Evolutionary conservation across 768 basidiomycete genomes (phyloP), one percentile per base, ranked within the genome.

Genomic region (Trametopsis cervina): DNA sequence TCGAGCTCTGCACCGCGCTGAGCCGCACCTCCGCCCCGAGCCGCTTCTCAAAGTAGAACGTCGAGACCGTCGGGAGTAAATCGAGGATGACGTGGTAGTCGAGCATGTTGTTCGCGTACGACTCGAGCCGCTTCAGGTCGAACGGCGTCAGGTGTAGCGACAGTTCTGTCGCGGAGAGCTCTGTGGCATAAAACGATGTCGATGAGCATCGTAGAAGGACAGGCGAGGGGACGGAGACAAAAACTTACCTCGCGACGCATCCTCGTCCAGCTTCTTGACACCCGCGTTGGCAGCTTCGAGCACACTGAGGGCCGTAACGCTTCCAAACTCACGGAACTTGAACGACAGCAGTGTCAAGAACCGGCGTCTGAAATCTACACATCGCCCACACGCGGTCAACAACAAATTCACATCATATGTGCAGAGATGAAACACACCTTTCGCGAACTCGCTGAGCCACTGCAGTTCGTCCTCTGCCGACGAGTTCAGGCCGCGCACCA

Each of bases 41-140:
- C 25, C 82, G 76, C 55, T 73, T 76, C 57, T 90, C 81, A 64
- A 98, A 99, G 68, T 85, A 95, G 12, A 97, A 71, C n/a, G 75
- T 68, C 2, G 91, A 81, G 29, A 92, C 68, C 0, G 71, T 76
- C 0, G 96, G 95, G 13, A 99, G 74, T 21, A 98, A 73, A 64
- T 99, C 96, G 35, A 98, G 74, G 48, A 98, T 79, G 57, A 95
- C 91, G 61, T 98, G 96, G 59, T 95, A 97, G 65, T 98, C 96
- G 36, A 98, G 75, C 80, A 87, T 84, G 61, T 92, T 92, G 64
- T 96, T 93, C 0, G 92, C 87, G 55, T 99, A 99, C 4, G 95
- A 89, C 57, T 94, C 88, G 12, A 99, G 76, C 1, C 96, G 85
- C 64, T 98, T 97, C 57, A 98, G 75, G 65, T 98, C 96, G 63